These are phyloP conservation scores for Ganoderma meredithae DNA, from an alignment of 1,284 basidiomycete genomes.

Conservation along the genomic window DNA sequence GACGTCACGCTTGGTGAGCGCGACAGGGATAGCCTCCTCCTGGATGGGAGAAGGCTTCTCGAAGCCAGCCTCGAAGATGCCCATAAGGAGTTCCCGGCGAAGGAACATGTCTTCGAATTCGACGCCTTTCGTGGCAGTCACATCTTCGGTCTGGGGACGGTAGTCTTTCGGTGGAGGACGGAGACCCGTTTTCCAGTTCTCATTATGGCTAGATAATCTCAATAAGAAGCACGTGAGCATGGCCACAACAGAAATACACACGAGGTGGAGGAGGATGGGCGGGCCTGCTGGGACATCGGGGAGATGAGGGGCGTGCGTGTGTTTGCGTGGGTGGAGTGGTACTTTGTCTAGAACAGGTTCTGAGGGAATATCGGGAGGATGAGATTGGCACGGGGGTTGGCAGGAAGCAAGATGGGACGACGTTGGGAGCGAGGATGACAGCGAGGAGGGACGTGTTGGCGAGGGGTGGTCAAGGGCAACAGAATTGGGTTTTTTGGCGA, in stretches of 20 bases:
- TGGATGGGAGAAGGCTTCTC: slow-evolving; percentile 98
- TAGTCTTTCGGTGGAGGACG: slow-evolving; percentile 89
- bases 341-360: slow-evolving; percentile 31
- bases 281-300: slow-evolving; percentile 50
- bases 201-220: slow-evolving; percentile 34
- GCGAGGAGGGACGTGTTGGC: slow-evolving; percentile 10
- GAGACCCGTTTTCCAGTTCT: slow-evolving; percentile 78
- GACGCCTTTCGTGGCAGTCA: slow-evolving; percentile 88
- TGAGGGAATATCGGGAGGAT: not conserved
- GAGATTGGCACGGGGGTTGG: not conserved
- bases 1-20: slow-evolving; percentile 88
- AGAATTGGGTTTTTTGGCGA: slow-evolving; percentile 25
- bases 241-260: slow-evolving; percentile 36
- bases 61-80: slow-evolving; percentile 96
- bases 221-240: not conserved
- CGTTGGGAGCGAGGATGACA: not conserved
- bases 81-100: slow-evolving; percentile 75
- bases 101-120: slow-evolving; percentile 87
- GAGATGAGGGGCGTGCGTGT: slow-evolving; percentile 7
- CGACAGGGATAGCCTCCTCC: slow-evolving; percentile 94
- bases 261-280: slow-evolving; percentile 52
- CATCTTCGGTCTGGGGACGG: slow-evolving; percentile 95
- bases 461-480: slow-evolving; percentile 25
- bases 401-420: slow-evolving; percentile 8
- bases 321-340: slow-evolving; percentile 28